Evolutionary conservation across 73 alveolate species (phyloP).

Genomic region (Stentor coeruleus): DNA sequence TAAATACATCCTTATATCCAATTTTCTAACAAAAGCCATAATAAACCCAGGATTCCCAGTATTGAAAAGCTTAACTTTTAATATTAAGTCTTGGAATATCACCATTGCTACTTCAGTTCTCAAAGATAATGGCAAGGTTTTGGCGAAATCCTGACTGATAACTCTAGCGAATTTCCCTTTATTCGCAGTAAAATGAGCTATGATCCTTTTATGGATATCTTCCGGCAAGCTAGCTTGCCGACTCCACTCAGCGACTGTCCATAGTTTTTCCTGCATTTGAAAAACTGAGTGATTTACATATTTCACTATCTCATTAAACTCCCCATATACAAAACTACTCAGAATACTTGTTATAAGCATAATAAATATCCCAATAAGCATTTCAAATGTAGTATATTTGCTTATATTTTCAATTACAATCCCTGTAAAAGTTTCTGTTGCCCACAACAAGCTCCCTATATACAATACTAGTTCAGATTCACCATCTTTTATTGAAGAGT

Average conservation of each 20-base stretch:
- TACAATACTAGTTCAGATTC: constrained; percentile 37
- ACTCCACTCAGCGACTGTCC: background rate
- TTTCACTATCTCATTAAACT: background rate
- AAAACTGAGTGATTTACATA: background rate
- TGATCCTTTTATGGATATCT: constrained; percentile 30
- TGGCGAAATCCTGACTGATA: constrained; percentile 7
- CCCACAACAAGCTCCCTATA: constrained; percentile 52
- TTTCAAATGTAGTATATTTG: constrained; percentile 45
- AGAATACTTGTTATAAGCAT: constrained; percentile 48
- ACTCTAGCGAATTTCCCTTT: constrained; percentile 31
- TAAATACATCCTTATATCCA: constrained; percentile 37
- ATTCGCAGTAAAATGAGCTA: constrained; percentile 34
- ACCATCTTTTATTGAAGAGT: constrained; percentile 22
- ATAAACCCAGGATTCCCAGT: constrained; percentile 51
- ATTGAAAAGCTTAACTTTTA: constrained; percentile 46
- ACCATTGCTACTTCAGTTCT: constrained; percentile 42
- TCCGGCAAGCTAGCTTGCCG: constrained; percentile 29
- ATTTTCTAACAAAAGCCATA: constrained; percentile 30
- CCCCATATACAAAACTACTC: background rate
- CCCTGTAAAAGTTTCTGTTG: constrained; percentile 57
- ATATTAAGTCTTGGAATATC: constrained; percentile 40
- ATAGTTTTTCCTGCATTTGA: background rate
- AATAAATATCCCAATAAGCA: constrained; percentile 34
- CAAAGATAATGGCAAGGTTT: constrained; percentile 46
- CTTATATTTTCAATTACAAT: constrained; percentile 42